These are phyloP conservation scores for Lathyrus tuberosus DNA, from an alignment of 306 rosid species.

Conservation along the genomic window DNA sequence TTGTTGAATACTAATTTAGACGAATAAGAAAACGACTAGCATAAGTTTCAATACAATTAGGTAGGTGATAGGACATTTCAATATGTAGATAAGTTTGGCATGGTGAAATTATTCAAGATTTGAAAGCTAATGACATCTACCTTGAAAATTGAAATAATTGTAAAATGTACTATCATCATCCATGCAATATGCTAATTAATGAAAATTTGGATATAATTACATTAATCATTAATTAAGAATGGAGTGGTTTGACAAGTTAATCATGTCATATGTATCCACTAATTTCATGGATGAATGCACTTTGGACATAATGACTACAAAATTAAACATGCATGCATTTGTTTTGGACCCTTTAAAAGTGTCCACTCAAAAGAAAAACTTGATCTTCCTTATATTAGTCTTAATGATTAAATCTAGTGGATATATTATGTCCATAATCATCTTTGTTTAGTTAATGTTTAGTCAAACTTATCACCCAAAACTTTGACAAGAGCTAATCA, in stretches of 20 bases:
- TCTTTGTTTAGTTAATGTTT: slow-evolving; percentile 25
- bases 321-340: slow-evolving; percentile 26
- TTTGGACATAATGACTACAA: neutral
- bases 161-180: neutral
- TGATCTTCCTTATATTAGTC: slow-evolving; percentile 19
- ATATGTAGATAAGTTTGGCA: slow-evolving; percentile 41
- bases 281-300: slow-evolving; percentile 24
- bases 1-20: slow-evolving; percentile 22
- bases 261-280: slow-evolving; percentile 29
- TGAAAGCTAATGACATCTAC: slow-evolving; percentile 41
- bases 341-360: slow-evolving; percentile 24
- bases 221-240: slow-evolving; percentile 38
- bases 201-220: slow-evolving; percentile 27
- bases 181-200: slow-evolving; percentile 18
- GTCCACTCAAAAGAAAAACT: neutral
- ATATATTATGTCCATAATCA: slow-evolving; percentile 20
- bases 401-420: slow-evolving; percentile 32
- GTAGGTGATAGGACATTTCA: slow-evolving; percentile 39
- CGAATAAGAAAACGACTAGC: slow-evolving; percentile 28
- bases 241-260: slow-evolving; percentile 42
- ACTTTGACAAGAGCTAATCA: slow-evolving; percentile 38
- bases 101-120: slow-evolving; percentile 31
- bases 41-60: slow-evolving; percentile 38
- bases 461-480: slow-evolving; percentile 15
- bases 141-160: slow-evolving; percentile 45